These are phyloP conservation scores for Carex kokanica DNA, from an alignment of 176 grass and related monocot species.

Conservation along the genomic window DNA sequence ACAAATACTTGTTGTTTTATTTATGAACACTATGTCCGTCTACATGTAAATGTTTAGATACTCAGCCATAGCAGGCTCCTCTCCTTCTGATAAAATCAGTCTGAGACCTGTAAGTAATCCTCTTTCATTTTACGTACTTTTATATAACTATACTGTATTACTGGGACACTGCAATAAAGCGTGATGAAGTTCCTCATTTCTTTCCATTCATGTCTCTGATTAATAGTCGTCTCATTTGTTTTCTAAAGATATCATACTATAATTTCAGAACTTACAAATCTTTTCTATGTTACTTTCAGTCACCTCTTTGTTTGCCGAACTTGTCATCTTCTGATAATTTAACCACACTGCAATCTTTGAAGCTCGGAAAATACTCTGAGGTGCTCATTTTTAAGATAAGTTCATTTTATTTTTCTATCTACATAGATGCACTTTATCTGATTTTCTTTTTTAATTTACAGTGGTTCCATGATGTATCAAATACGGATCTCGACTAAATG, in stretches of 20 bases:
- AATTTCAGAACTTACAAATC: not conserved
- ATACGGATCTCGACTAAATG: constrained; percentile 76
- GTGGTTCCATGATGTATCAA: constrained; percentile 99
- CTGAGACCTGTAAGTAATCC: constrained; percentile 68
- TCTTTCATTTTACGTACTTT: not conserved
- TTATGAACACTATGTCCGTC: not conserved
- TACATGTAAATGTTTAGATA: constrained; percentile 59
- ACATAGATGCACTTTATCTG: not conserved
- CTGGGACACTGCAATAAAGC: not conserved
- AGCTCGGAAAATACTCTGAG: constrained; percentile 92
- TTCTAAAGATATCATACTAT: constrained; percentile 4
- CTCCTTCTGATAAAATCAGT: constrained; percentile 52
- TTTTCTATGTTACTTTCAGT: constrained; percentile 35
- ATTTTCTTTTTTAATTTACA: constrained; percentile 41
- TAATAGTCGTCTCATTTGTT: constrained; percentile 23
- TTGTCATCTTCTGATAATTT: constrained; percentile 57
- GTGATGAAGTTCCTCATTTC: not conserved
- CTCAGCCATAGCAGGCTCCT: constrained; percentile 68
- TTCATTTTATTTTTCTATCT: constrained; percentile 7
- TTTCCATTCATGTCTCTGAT: not conserved
- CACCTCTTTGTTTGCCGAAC: constrained; percentile 69
- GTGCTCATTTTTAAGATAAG: constrained; percentile 30
- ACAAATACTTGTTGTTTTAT: not conserved
- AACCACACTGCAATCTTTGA: constrained; percentile 61
- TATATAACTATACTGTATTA: not conserved